Evolutionary conservation across 2,329 filamentous ascomycete genomes (phyloP), one percentile per base, ranked within the genome.

Genomic region (Aspergillus caelatus): DNA sequence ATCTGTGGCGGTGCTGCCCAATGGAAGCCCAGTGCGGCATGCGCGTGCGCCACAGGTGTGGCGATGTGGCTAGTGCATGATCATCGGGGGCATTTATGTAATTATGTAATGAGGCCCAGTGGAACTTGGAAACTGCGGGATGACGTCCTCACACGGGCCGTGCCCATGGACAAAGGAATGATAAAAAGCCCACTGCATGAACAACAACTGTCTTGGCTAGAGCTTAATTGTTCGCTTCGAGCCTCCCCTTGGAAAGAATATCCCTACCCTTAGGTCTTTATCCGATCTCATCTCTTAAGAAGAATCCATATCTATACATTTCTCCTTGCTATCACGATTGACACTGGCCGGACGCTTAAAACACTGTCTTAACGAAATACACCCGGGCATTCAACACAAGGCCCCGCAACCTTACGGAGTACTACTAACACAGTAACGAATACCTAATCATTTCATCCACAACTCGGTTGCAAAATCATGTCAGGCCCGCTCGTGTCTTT

Each of bases 401-500:
- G 9, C 19, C 9, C 10, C 19, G 28, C 48, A 52, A 32, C 2
- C 28, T 12, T 34, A 52, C 39, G 39, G 4, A 9, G 34, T 36
- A 36, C 34, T 36, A 36, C 34, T 34, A 16, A 16, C 1, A 16
- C 26, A 50, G 9, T n/a, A 50, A 30, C 26, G 10, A 30, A 30
- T 7, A 30, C 26, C 16, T 23, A 28, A 34, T n/a, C 12, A 48
- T 48, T 28, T 30, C 3, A 50, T 12, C 48, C n/a, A 32, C 26
- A 32, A 21, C 9, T 32, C 34, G 10, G 16, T 52, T 23, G 10
- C 32, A 12, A n/a, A 34, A 62, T 28, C 32, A 77, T 77, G 74
- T 74, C 74, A 11, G 68, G 68, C 41, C 61, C 65, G 36, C 65
- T 76, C 11, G 66, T 66, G 36, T 72, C 68, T 53, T 61, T 75